These are phyloP conservation scores for Talaromyces sp. DNA, from an alignment of 2,329 filamentous ascomycete genomes.

Conservation along the genomic window DNA sequence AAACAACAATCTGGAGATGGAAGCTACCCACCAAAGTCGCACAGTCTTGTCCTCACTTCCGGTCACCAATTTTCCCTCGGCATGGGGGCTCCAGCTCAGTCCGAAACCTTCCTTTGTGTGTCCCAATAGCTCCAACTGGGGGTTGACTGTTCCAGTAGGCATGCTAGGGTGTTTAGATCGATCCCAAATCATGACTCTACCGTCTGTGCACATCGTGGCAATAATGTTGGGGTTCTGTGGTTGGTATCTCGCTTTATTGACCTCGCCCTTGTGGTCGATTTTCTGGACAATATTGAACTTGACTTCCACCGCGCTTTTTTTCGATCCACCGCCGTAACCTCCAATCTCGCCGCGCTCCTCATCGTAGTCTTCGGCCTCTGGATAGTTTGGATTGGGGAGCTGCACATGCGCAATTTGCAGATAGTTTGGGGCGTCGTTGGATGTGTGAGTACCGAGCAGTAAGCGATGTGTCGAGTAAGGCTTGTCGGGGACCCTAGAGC, in stretches of 20 bases:
- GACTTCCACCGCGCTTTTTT: conserved; percentile 66
- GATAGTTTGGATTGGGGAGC: conserved; percentile 70
- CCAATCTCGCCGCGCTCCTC: conserved; percentile 91
- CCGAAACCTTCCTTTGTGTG: conserved; percentile 90
- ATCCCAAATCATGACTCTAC: conserved; percentile 88
- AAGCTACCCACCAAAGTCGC: conserved; percentile 68
- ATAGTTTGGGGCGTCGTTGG: conserved; percentile 79
- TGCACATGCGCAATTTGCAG: conserved; percentile 93
- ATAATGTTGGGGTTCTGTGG: conserved; percentile 97
- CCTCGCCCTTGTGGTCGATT: conserved; percentile 93
- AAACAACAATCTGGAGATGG: not conserved
- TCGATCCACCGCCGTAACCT: conserved; percentile 71
- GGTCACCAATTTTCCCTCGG: conserved; percentile 76
- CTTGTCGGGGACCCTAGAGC: conserved; percentile 67
- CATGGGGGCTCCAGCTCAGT: conserved; percentile 84
- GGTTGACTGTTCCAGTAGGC: conserved; percentile 70
- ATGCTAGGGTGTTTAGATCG: conserved; percentile 85
- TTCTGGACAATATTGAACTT: conserved; percentile 91
- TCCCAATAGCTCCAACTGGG: conserved; percentile 79
- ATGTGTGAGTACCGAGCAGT: conserved; percentile 91
- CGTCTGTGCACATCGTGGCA: conserved; percentile 85
- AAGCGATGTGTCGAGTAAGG: conserved; percentile 84
- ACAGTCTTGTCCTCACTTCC: conserved; percentile 92
- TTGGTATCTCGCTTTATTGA: conserved; percentile 98
- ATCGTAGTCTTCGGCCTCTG: conserved; percentile 81